phyloP scores from a whole-genome alignment of 192 early-diverging fungal genomes.

The Dissophora ornata region DNA sequence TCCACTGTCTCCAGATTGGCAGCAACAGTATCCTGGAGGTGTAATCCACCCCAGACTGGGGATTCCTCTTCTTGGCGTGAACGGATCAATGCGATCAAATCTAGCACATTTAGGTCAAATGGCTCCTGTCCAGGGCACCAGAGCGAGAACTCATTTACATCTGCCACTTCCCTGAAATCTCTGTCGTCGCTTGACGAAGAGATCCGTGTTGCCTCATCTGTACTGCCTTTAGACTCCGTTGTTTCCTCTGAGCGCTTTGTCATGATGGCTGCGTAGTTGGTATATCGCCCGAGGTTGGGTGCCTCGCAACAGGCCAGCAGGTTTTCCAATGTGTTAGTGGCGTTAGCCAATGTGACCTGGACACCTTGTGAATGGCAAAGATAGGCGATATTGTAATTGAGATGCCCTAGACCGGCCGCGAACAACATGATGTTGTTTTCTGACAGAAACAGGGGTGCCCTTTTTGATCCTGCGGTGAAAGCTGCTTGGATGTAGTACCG shows the following conservation, averaged over 20 bases:
- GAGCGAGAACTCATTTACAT: constrained; percentile 15
- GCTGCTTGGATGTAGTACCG: constrained; percentile 39
- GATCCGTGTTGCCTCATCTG: not conserved
- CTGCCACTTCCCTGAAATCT: constrained; percentile 5
- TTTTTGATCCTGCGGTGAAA: constrained; percentile 35
- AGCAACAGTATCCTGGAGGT: constrained; percentile 41
- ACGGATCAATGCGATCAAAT: constrained; percentile 32
- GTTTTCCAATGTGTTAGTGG: constrained; percentile 63
- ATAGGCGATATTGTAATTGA: constrained; percentile 70
- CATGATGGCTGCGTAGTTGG: constrained; percentile 41
- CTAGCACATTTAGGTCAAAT: constrained; percentile 33
- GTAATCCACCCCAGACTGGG: constrained; percentile 38
- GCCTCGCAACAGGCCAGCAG: constrained; percentile 59
- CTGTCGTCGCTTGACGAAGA: constrained; percentile 34
- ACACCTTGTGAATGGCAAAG: constrained; percentile 68
- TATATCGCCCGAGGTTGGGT: constrained; percentile 62
- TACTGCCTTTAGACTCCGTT: not conserved
- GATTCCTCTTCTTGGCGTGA: constrained; percentile 45
- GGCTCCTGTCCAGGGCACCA: constrained; percentile 47
- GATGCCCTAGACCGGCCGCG: constrained; percentile 59
- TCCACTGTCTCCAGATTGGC: constrained; percentile 16
- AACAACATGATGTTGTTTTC: constrained; percentile 57
- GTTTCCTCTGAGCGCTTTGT: not conserved
- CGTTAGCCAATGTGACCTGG: constrained; percentile 56
- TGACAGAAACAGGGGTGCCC: constrained; percentile 57